phyloP scores from a whole-genome alignment of 257 asterid species.

The Dorcoceras hygrometricum region DNA sequence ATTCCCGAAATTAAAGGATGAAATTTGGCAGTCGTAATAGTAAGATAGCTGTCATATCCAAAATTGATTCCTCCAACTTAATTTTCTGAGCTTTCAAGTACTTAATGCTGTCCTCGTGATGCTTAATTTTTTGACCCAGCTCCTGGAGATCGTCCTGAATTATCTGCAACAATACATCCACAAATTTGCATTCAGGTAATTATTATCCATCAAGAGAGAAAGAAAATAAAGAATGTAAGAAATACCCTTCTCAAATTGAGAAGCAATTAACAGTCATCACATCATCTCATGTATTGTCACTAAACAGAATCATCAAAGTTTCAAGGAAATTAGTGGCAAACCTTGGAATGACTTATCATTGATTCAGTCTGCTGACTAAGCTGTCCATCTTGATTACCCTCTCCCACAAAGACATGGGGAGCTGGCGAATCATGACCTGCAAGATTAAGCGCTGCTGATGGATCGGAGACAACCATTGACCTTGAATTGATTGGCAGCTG shows the following conservation, averaged over 20 bases:
- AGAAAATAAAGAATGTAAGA: conserved; percentile 1
- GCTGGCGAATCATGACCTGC: conserved; percentile 31
- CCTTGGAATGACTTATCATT: conserved; percentile 41
- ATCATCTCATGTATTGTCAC: conserved; percentile 8
- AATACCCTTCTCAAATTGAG: neutral
- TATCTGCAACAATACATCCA: conserved; percentile 41
- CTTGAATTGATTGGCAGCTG: conserved; percentile 31
- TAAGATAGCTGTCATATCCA: conserved; percentile 45
- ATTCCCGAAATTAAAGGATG: neutral
- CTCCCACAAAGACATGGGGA: conserved; percentile 22
- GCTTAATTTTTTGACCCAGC: conserved; percentile 61
- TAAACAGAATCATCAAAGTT: neutral
- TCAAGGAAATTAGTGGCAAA: conserved; percentile 22
- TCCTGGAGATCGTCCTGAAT: conserved; percentile 56
- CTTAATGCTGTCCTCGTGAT: conserved; percentile 55
- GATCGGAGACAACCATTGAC: conserved; percentile 29
- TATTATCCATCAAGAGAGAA: conserved; percentile 8
- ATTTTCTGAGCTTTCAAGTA: conserved; percentile 41
- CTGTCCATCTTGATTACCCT: conserved; percentile 32
- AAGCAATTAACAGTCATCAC: conserved; percentile 12
- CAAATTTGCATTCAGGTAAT: conserved; percentile 14
- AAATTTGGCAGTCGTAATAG: neutral
- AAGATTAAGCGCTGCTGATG: conserved; percentile 19
- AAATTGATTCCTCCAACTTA: conserved; percentile 53
- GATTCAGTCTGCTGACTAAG: conserved; percentile 25